These are phyloP conservation scores for Eucalyptus regnans DNA, from an alignment of 345 rosid species.

Conservation along the genomic window DNA sequence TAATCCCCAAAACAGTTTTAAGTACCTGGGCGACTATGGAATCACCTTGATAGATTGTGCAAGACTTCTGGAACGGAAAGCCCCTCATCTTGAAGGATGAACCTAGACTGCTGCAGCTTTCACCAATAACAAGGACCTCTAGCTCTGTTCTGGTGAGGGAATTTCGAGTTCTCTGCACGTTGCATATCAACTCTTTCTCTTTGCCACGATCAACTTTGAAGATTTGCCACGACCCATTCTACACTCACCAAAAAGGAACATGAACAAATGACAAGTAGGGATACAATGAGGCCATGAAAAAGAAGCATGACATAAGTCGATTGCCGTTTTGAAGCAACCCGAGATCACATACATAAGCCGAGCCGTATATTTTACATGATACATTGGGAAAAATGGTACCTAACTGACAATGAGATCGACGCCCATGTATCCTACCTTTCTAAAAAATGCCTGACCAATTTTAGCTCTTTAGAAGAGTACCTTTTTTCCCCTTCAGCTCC, in stretches of 20 bases:
- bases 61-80: constrained; percentile 64
- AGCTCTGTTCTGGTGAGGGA: constrained; percentile 46
- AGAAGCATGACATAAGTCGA: not conserved
- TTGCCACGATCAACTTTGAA: constrained; percentile 20
- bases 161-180: constrained; percentile 34
- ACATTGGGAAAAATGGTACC: not conserved
- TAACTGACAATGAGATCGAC: not conserved
- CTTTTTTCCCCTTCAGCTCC: not conserved
- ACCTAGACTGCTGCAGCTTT: not conserved
- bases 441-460: not conserved
- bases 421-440: not conserved
- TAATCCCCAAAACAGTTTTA: not conserved
- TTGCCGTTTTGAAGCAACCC: not conserved
- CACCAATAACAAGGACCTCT: constrained; percentile 27
- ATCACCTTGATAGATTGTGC: constrained; percentile 52
- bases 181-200: constrained; percentile 38
- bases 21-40: constrained; percentile 74
- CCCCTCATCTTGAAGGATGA: constrained; percentile 50
- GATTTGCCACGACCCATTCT: constrained; percentile 63
- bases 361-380: not conserved
- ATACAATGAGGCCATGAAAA: not conserved
- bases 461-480: not conserved
- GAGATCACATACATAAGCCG: not conserved
- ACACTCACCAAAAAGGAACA: constrained; percentile 6
- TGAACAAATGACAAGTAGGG: not conserved